phyloP scores from a whole-genome alignment of 2,329 filamentous ascomycete genomes.

The Lachnum nothofagi region DNA sequence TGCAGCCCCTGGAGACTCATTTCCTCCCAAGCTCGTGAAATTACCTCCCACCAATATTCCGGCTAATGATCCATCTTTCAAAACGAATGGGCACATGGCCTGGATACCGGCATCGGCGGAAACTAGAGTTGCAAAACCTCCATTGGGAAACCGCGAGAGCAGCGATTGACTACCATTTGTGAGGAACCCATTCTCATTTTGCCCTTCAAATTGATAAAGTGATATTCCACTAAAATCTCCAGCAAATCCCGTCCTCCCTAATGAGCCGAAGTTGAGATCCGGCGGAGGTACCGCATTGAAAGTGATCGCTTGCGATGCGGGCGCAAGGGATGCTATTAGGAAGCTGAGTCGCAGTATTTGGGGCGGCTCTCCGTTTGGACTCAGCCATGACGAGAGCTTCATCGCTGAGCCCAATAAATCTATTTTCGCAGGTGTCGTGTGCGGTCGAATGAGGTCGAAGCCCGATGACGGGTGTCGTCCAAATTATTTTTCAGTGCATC shows the following conservation, averaged over 20 bases:
- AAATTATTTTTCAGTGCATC: conserved; percentile 12
- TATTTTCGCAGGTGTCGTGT: conserved; percentile 12
- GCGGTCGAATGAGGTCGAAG: conserved; percentile 11
- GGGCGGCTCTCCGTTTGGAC: conserved; percentile 23
- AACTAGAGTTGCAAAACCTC: conserved; percentile 68
- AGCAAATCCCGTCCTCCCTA: conserved; percentile 79
- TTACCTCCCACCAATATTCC: conserved; percentile 86
- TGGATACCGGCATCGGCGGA: conserved; percentile 78
- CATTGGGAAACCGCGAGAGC: conserved; percentile 77
- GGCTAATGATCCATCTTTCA: conserved; percentile 59
- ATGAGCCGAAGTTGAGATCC: conserved; percentile 69
- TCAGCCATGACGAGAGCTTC: conserved; percentile 31
- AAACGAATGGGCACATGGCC: conserved; percentile 77
- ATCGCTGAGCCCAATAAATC: conserved; percentile 25
- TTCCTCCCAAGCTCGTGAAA: conserved; percentile 81
- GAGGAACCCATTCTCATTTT: conserved; percentile 62
- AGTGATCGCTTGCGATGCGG: conserved; percentile 46
- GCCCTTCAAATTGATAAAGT: conserved; percentile 77
- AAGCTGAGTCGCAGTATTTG: conserved; percentile 39
- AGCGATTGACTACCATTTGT: conserved; percentile 78
- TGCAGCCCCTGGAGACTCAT: conserved; percentile 72
- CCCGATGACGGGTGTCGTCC: conserved; percentile 15
- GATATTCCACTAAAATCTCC: conserved; percentile 92
- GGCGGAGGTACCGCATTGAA: conserved; percentile 60
- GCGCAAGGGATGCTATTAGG: conserved; percentile 35